Evolutionary conservation across 2,329 filamentous ascomycete species (phyloP).

Genomic region (Alternaria sp.): DNA sequence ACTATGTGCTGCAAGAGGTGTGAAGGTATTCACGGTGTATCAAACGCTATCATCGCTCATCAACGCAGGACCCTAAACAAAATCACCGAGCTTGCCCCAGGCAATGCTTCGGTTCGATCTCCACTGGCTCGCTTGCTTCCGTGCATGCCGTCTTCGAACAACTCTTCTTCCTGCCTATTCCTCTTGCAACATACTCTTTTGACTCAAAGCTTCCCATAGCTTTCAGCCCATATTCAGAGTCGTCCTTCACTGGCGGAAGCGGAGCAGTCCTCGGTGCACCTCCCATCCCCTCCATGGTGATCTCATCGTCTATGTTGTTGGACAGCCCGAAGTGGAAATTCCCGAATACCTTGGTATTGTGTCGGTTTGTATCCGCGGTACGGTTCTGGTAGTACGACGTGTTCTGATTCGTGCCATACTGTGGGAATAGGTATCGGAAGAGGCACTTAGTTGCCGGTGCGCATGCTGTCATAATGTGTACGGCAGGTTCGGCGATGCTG

Average conservation of each 20-base stretch:
- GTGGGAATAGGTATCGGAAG: slow-evolving; percentile 47
- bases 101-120: slow-evolving; percentile 29
- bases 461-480: slow-evolving; percentile 64
- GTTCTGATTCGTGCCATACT: slow-evolving; percentile 35
- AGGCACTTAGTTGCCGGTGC: slow-evolving; percentile 63
- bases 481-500: slow-evolving; percentile 51
- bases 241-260: slow-evolving; percentile 7
- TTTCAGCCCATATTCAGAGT: slow-evolving; percentile 13
- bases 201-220: slow-evolving; percentile 16
- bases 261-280: slow-evolving; percentile 12
- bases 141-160: slow-evolving; percentile 20
- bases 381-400: slow-evolving; percentile 27
- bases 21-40: slow-evolving; percentile 3
- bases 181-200: slow-evolving; percentile 13
- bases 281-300: slow-evolving; percentile 18
- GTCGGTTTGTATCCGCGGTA: neutral
- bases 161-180: slow-evolving; percentile 10
- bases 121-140: slow-evolving; percentile 21
- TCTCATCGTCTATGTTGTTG: slow-evolving; percentile 11
- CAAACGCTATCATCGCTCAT: slow-evolving; percentile 18
- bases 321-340: slow-evolving; percentile 26
- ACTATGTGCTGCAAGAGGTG: slow-evolving; percentile 4
- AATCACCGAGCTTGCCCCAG: slow-evolving; percentile 21
- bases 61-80: slow-evolving; percentile 1
- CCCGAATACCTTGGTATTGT: slow-evolving; percentile 14